Conservation (phyloP, 2,329 filamentous ascomycete genomes). For the Fusarium goolgardi region DNA sequence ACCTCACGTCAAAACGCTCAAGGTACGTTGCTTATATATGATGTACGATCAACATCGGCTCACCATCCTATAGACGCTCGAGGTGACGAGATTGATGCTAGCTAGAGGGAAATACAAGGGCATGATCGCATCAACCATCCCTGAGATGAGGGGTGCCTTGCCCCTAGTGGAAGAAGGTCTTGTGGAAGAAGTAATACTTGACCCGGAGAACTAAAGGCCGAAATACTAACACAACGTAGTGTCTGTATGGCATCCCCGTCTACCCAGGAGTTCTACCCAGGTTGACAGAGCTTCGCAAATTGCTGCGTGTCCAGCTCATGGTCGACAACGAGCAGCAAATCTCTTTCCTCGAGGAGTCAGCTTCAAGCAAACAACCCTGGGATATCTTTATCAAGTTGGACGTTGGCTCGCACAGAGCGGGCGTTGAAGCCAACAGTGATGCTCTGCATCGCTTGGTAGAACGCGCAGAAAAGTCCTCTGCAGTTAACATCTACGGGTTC, state of each 20-base stretch:
- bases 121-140: conserved; percentile 56
- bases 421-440: conserved; percentile 46
- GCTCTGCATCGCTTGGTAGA: conserved; percentile 46
- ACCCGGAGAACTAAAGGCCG: neutral
- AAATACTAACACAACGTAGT: conserved; percentile 29
- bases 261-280: conserved; percentile 50
- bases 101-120: conserved; percentile 52
- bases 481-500: conserved; percentile 51
- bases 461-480: conserved; percentile 45
- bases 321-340: conserved; percentile 54
- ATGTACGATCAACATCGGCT: neutral
- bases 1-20: conserved; percentile 60
- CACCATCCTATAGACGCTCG: conserved; percentile 47
- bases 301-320: conserved; percentile 52
- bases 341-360: conserved; percentile 44
- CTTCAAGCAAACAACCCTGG: conserved; percentile 44
- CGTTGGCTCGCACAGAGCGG: conserved; percentile 52
- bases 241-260: conserved; percentile 56
- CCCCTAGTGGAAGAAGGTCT: conserved; percentile 55
- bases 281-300: conserved; percentile 47
- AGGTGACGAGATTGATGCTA: conserved; percentile 56
- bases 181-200: conserved; percentile 52
- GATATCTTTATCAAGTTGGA: conserved; percentile 54
- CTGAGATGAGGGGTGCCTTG: conserved; percentile 55
- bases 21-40: conserved; percentile 44